Conservation (phyloP, 192 early-diverging fungal genomes). For the Coemansia sp. region DNA sequence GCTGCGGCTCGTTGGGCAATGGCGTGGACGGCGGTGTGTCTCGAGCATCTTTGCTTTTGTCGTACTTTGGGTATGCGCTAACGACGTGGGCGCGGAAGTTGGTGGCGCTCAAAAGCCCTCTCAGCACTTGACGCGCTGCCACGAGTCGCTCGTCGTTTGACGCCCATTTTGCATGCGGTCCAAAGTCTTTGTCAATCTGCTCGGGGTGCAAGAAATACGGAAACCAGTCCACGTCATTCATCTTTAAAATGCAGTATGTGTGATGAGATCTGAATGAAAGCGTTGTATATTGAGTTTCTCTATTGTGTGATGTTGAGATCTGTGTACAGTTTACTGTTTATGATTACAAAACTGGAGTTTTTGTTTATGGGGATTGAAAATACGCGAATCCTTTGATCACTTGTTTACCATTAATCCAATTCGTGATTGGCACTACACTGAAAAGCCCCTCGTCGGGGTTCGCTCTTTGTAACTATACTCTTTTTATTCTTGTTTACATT, state of each 20-base stretch:
- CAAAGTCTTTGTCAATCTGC: conserved; percentile 27
- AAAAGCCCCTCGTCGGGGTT: too few species aligned
- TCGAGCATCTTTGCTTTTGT: conserved; percentile 13
- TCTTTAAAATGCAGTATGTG: conserved; percentile 1
- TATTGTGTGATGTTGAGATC: neutral
- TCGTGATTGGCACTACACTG: neutral
- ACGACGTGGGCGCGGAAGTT: conserved; percentile 42
- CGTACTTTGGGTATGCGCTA: conserved; percentile 37
- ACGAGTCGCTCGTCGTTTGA: conserved; percentile 7
- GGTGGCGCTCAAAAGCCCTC: conserved; percentile 30
- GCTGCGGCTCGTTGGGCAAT: neutral
- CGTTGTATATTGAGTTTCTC: neutral
- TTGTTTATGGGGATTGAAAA: neutral
- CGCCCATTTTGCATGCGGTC: conserved; percentile 7
- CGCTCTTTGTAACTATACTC: too few species aligned
- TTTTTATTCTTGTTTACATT: neutral
- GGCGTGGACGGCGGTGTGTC: conserved; percentile 43
- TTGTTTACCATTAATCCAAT: neutral
- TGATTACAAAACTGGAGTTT: neutral
- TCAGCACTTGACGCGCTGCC: conserved; percentile 22
- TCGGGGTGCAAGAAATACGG: conserved; percentile 44
- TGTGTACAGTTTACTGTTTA: neutral
- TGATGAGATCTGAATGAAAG: too few species aligned
- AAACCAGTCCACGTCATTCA: conserved; percentile 39
- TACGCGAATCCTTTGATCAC: neutral